Evolutionary conservation across 257 asterid genomes (phyloP).

Genomic region (Cruciata laevipes): DNA sequence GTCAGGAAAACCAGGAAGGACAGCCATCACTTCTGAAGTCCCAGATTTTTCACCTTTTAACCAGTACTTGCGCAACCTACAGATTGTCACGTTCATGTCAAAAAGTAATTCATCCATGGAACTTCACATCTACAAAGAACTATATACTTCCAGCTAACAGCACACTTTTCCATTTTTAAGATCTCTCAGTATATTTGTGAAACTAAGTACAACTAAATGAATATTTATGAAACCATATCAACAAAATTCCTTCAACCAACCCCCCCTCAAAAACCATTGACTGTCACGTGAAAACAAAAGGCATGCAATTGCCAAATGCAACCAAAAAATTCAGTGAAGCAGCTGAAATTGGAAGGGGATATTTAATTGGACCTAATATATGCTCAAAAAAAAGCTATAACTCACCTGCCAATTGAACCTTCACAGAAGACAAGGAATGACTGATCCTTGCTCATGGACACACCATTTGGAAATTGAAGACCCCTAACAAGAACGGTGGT

Average conservation of each 20-base stretch:
- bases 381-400: slow-evolving; percentile 1
- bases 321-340: not conserved
- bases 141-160: not conserved
- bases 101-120: not conserved
- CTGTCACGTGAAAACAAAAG: not conserved
- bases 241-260: not conserved
- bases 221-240: not conserved
- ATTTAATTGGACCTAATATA: not conserved
- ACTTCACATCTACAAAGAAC: not conserved
- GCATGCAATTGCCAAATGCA: not conserved
- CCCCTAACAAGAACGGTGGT: slow-evolving; percentile 64
- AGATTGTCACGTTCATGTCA: not conserved
- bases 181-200: not conserved
- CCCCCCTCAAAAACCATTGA: not conserved
- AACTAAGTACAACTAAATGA: not conserved
- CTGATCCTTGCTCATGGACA: slow-evolving; percentile 82
- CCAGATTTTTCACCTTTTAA: slow-evolving; percentile 77
- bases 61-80: slow-evolving; percentile 75
- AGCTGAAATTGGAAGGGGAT: not conserved
- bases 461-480: slow-evolving; percentile 81
- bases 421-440: slow-evolving; percentile 78
- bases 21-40: slow-evolving; percentile 53
- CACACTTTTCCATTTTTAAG: not conserved
- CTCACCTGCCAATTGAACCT: slow-evolving; percentile 68
- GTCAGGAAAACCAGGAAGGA: slow-evolving; percentile 81